Base-by-base conservation (phyloP, 164 flowering plant species). In the Dillenia suffruticosa region DNA sequence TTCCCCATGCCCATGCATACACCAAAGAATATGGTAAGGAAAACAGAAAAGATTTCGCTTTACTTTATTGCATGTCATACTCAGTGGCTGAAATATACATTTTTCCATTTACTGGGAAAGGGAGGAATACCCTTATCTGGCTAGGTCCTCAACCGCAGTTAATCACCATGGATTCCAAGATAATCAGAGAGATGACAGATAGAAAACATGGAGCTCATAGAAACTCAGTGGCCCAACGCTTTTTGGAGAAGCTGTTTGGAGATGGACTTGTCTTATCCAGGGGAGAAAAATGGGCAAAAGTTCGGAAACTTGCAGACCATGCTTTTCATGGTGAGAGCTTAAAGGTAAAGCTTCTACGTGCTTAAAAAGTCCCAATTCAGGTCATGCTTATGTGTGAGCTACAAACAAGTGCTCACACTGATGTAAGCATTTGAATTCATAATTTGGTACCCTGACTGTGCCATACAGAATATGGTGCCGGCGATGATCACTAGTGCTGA, bases 41-140 rank as follows among this genome's bases (percentile, higher is more conserved):
- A 6, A 19, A 19, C n/a, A 19, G 1, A 19, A 19, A 19, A 19
- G 22, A 1, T 19, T 19, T 19, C 1, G 22, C 22, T 19, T 19
- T n/a, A 16, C 46, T n/a, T 2, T 19, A 19, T 19, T 19, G 22
- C 22, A 19, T 19, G 22, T 19, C 22, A 19, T 19, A 1, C 22
- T 19, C 1, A 1, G 22, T 19, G 22, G 22, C 22, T 19, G 22
- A 19, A 19, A 19, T 1, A 19, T 19, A 19, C 22, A 19, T 19
- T 49, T 57, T 12, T 44, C 57, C 22, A 19, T 19, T 19, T 19
- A 19, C 22, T 12, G 54, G 8, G 50, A 9, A 58, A 80, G 79
- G 81, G 44, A 62, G 0, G 51, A 71, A 57, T n/a, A 67, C 58
- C 58, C 66, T 79, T 32, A 44, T 24, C 17, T 80, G 79, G 81